These are phyloP conservation scores for Schwanniomyces vanrijiae DNA, from an alignment of 805 yeast genomes.

Conservation along the genomic window DNA sequence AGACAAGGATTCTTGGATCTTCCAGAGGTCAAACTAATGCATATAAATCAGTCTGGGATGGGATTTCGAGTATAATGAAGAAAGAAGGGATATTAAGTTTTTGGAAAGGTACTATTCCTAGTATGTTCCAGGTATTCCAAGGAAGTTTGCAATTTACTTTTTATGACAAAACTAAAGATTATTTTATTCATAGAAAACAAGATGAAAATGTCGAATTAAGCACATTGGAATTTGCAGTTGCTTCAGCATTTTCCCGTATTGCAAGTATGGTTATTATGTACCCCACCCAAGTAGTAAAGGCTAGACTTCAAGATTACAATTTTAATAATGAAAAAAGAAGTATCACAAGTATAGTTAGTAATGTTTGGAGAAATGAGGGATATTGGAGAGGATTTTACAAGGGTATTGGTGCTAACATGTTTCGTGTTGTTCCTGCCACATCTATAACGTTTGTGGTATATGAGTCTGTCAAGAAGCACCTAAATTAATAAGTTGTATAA, in stretches of 20 bases:
- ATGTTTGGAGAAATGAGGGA: slow-evolving; percentile 54
- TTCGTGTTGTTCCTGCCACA: slow-evolving; percentile 90
- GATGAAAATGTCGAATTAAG: slow-evolving; percentile 26
- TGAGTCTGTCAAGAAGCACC: slow-evolving; percentile 50
- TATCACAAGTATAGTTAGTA: slow-evolving; percentile 28
- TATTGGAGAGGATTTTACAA: slow-evolving; percentile 67
- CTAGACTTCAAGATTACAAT: slow-evolving; percentile 61
- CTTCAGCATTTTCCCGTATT: slow-evolving; percentile 70
- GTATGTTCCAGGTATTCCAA: slow-evolving; percentile 81
- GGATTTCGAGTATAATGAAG: slow-evolving; percentile 45
- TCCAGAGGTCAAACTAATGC: slow-evolving; percentile 45
- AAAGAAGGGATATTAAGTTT: slow-evolving; percentile 63
- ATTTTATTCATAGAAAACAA: slow-evolving; percentile 11
- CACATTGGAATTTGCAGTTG: slow-evolving; percentile 57
- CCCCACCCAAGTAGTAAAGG: slow-evolving; percentile 79
- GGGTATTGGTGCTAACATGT: slow-evolving; percentile 75
- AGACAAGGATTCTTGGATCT: slow-evolving; percentile 79
- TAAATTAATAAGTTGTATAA: too few species aligned
- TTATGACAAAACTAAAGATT: slow-evolving; percentile 72
- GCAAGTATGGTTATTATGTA: slow-evolving; percentile 68
- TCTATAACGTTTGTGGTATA: slow-evolving; percentile 86
- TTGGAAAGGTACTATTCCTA: slow-evolving; percentile 74
- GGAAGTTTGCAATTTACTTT: slow-evolving; percentile 86
- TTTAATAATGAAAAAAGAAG: slow-evolving; percentile 20
- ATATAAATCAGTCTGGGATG: slow-evolving; percentile 58